phyloP scores from a whole-genome alignment of 2,329 filamentous ascomycete species.

The Hymenoscyphus albidus region DNA sequence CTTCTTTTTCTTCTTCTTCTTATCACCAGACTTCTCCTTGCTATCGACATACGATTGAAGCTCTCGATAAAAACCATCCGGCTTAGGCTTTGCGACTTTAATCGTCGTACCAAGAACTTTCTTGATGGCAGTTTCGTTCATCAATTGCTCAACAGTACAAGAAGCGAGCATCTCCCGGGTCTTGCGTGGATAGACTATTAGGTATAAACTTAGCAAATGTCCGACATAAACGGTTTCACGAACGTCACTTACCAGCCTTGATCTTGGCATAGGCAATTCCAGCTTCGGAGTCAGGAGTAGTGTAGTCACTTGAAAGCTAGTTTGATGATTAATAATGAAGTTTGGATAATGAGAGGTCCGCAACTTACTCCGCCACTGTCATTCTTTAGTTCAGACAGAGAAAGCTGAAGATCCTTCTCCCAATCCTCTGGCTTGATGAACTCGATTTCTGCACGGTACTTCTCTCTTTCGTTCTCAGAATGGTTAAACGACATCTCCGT shows the following conservation, averaged over 20 bases:
- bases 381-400: constrained; percentile 19
- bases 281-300: constrained; percentile 32
- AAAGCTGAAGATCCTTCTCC: constrained; percentile 23
- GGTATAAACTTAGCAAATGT: constrained; percentile 22
- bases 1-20: constrained; percentile 40
- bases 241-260: constrained; percentile 35
- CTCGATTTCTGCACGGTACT: constrained; percentile 43
- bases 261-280: constrained; percentile 49
- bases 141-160: constrained; percentile 33
- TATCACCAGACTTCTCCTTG: constrained; percentile 29
- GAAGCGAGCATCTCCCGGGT: constrained; percentile 39
- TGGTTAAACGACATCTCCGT: constrained; percentile 45
- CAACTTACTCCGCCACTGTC: constrained; percentile 29
- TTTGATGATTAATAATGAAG: constrained; percentile 41
- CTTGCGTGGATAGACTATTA: constrained; percentile 42
- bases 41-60: constrained; percentile 22
- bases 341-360: constrained; percentile 38
- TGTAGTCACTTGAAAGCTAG: constrained; percentile 30
- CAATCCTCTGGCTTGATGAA: constrained; percentile 24
- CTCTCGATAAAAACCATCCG: constrained; percentile 9
- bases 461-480: constrained; percentile 31
- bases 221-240: constrained; percentile 37
- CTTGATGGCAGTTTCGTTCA: constrained; percentile 31
- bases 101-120: constrained; percentile 16
- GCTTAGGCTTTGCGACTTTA: constrained; percentile 1